phyloP scores from a whole-genome alignment of 345 rosid genomes.

The Gynandropsis gynandra region DNA sequence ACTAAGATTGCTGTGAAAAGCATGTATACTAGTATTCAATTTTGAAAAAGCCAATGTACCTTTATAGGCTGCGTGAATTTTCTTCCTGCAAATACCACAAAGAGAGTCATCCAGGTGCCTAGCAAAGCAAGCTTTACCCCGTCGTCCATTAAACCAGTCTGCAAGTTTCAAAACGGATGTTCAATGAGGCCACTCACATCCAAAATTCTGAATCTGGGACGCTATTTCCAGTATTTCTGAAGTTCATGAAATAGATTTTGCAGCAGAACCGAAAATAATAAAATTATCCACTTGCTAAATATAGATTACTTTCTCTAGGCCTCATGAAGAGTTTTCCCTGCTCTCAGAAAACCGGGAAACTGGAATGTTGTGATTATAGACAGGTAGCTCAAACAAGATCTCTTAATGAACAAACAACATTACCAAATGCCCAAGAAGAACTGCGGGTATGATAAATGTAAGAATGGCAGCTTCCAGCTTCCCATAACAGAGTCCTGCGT shows the following conservation, averaged over 20 bases:
- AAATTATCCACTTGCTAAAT: too few species aligned
- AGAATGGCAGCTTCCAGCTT: slow-evolving; percentile 92
- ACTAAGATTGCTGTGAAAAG: slow-evolving; percentile 8
- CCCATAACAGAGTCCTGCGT: slow-evolving; percentile 82
- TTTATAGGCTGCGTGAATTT: slow-evolving; percentile 89
- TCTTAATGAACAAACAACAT: slow-evolving; percentile 10
- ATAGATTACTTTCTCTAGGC: not conserved
- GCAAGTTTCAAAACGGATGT: slow-evolving; percentile 16
- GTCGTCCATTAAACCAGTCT: slow-evolving; percentile 77
- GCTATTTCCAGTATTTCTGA: not conserved
- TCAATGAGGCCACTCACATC: not conserved
- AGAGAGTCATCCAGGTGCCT: slow-evolving; percentile 82
- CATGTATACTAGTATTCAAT: not conserved
- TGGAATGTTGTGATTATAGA: not conserved
- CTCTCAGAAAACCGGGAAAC: slow-evolving; percentile 2
- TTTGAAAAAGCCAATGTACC: slow-evolving; percentile 32
- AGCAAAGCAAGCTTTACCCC: slow-evolving; percentile 56
- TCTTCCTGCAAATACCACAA: slow-evolving; percentile 79
- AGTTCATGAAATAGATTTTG: not conserved
- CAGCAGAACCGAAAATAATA: too few species aligned
- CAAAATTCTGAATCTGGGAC: not conserved
- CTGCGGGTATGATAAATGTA: slow-evolving; percentile 73
- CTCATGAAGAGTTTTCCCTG: not conserved
- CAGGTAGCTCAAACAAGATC: slow-evolving; percentile 10
- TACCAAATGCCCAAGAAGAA: slow-evolving; percentile 94